These are phyloP conservation scores for Quercus tomentella DNA, from an alignment of 331 rosid species.

Conservation along the genomic window DNA sequence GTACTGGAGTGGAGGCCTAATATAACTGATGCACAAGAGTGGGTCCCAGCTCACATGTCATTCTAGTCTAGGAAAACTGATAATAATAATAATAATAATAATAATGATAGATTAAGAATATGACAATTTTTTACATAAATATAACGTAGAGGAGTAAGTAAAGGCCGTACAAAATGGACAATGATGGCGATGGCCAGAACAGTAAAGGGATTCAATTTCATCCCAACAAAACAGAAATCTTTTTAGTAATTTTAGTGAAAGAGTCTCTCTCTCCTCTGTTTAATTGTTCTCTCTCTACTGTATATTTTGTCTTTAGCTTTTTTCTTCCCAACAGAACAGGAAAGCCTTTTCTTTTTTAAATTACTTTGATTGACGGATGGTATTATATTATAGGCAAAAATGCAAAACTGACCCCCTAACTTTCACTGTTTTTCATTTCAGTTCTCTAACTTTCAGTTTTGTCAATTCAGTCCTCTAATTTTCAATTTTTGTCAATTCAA, in stretches of 20 bases:
- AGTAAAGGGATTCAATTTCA: slow-evolving; percentile 37
- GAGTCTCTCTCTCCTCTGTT: slow-evolving; percentile 14
- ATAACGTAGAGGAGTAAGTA: slow-evolving; percentile 5
- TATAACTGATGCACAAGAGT: too few relatives aligned
- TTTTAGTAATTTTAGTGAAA: slow-evolving; percentile 36
- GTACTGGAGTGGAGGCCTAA: too few relatives aligned
- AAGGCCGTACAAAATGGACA: slow-evolving; percentile 45
- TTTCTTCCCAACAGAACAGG: slow-evolving; percentile 26
- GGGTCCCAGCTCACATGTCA: too few relatives aligned
- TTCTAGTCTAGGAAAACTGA: too few relatives aligned
- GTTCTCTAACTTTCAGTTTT: too few relatives aligned
- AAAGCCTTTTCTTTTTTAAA: slow-evolving; percentile 24
- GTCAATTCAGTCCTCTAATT: too few relatives aligned
- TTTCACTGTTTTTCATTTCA: too few relatives aligned
- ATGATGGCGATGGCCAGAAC: slow-evolving; percentile 47
- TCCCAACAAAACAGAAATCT: slow-evolving; percentile 45
- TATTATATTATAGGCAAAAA: slow-evolving; percentile 28
- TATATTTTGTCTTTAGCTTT: slow-evolving; percentile 39
- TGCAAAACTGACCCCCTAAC: too few relatives aligned
- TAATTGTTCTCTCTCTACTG: slow-evolving; percentile 26
- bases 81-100: too few relatives aligned
- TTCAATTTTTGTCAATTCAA: too few relatives aligned
- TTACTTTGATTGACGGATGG: slow-evolving; percentile 3
- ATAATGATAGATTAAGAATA: too few relatives aligned
- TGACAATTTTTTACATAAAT: too few relatives aligned